Base-by-base conservation (phyloP, 2,329 filamentous ascomycete species). In the Pseudocercospora eumusae region DNA sequence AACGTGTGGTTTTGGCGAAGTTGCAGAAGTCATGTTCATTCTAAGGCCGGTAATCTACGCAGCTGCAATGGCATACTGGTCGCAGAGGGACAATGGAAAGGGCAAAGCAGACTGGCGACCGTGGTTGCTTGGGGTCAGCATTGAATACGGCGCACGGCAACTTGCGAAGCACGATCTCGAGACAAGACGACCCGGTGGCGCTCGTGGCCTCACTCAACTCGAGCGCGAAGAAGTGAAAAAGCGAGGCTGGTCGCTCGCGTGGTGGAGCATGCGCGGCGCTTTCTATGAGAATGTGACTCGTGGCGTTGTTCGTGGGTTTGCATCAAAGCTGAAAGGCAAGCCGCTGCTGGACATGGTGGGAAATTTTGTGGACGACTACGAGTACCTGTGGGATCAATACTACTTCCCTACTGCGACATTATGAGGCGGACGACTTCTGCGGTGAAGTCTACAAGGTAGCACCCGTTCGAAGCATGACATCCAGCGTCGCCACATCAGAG, bases 301-400 rank as follows among this genome's bases (percentile, higher is more conserved):
- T 70, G 77, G 81, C 8, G 84, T 84, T 79, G 79, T 88, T 59
- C 91, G 90, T 77, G 85, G 86, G 4, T 77, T 93, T 13, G 88
- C 93, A 7, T 81, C 81, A 28, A 89, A 87, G 71, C 83, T 96
- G 67, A 88, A 82, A 73, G 81, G 86, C 68, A 89, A 88, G 72
- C 87, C 90, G 57, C 82, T 96, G 76, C 85, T 96, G 52, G 87
- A 90, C 67, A 85, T 99, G 74, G 82, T 96, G 23, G 90, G 88
- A 8, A 91, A 90, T 61, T 89, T 99, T 50, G 78, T 98, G 66
- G 92, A 97, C 74, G 95, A 99, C 75, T 99, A 99, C 75, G 91
- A 96, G 77, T 98, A 96, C 75, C 82, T 99, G 31, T 99, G 95
- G 95, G 92, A 97, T 78, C 93, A 96, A 71, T 98, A 97, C 77